These are phyloP conservation scores for Trematosphaeria pertusa DNA, from an alignment of 2,329 filamentous ascomycete species.

Conservation along the genomic window DNA sequence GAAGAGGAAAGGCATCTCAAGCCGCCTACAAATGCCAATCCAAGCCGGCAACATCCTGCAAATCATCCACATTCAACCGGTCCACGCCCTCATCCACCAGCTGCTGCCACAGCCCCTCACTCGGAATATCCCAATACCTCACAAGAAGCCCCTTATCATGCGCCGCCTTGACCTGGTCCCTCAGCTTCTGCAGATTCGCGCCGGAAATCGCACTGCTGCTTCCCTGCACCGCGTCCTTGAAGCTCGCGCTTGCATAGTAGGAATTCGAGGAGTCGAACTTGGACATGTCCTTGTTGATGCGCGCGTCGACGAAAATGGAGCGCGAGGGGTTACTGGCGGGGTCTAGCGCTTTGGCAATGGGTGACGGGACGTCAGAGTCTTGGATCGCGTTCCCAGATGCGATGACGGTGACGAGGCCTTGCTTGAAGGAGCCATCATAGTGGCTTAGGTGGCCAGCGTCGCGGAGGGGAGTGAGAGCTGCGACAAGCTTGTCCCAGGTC, in stretches of 20 bases:
- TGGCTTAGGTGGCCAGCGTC: conserved; percentile 56
- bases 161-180: conserved; percentile 59
- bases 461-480: conserved; percentile 54
- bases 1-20: too few relatives aligned
- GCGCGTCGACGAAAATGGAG: conserved; percentile 41
- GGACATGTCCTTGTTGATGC: conserved; percentile 13
- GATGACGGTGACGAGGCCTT: conserved; percentile 56
- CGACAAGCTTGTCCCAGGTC: conserved; percentile 36
- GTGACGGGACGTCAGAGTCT: conserved; percentile 30
- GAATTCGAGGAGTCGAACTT: conserved; percentile 48
- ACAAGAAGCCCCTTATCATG: conserved; percentile 61
- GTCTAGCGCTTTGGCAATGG: conserved; percentile 61
- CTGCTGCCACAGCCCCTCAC: conserved; percentile 58
- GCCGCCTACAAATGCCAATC: too few relatives aligned
- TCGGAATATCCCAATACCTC: conserved; percentile 67
- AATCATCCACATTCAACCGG: conserved; percentile 59
- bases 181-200: conserved; percentile 53
- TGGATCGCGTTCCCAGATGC: conserved; percentile 59
- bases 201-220: conserved; percentile 12
- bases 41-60: conserved; percentile 14
- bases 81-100: conserved; percentile 62
- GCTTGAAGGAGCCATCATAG: conserved; percentile 49
- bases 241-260: conserved; percentile 60
- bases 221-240: conserved; percentile 33
- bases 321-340: conserved; percentile 56